A percentile compares a stretch with the other conserved stretches of the same genome.
Conservation (phyloP, 73 alveolate species). For the Breviolum minutum region DNA sequence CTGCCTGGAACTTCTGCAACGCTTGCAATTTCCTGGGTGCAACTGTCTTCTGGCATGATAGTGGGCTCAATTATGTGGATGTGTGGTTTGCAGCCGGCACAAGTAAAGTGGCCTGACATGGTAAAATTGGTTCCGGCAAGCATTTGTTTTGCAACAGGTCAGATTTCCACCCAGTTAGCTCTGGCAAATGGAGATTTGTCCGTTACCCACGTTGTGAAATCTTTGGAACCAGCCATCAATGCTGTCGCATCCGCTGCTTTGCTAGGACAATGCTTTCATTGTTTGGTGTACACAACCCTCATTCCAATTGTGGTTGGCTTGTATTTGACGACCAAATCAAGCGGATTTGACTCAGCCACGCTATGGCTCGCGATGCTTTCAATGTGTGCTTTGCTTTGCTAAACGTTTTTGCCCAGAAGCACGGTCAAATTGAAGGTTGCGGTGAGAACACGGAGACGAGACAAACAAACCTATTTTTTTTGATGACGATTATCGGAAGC, state of each 20-base stretch:
- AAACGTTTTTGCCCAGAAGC: conserved; percentile 14
- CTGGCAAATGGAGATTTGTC: conserved; percentile 37
- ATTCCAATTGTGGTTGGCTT: conserved; percentile 18
- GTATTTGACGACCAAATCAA: neutral
- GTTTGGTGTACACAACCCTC: neutral
- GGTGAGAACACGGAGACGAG: neutral
- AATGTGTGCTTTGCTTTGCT: conserved; percentile 34
- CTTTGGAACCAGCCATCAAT: conserved; percentile 37
- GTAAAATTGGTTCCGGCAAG: neutral
- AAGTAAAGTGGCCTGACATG: neutral
- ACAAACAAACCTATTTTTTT: conserved; percentile 1
- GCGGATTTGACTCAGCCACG: neutral
- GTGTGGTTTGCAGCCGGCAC: neutral
- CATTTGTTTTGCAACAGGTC: neutral
- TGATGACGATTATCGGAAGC: neutral
- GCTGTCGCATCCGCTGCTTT: neutral
- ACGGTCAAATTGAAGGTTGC: neutral
- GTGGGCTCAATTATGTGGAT: neutral
- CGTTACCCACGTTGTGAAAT: conserved; percentile 13
- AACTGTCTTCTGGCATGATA: neutral
- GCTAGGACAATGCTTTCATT: conserved; percentile 32
- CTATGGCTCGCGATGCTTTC: neutral
- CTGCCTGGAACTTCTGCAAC: neutral
- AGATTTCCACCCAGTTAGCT: neutral
- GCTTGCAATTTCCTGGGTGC: neutral